Base-by-base conservation (phyloP, 495 filamentous ascomycete genomes). In the Mycothermus thermophilus region DNA sequence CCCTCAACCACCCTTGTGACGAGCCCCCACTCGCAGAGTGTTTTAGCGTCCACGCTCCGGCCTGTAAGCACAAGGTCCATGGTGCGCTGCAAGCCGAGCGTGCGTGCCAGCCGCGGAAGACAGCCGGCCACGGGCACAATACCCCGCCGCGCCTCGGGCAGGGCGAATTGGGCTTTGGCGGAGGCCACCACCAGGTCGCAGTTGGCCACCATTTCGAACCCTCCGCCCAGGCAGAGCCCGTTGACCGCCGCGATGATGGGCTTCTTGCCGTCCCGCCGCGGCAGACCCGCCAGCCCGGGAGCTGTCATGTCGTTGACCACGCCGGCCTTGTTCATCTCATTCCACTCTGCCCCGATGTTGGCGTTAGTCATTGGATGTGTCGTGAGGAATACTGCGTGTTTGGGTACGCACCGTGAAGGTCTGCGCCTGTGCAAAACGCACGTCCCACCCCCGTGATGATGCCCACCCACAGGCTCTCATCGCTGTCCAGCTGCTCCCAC, bases 231-330 rank as follows among this genome's bases (percentile, higher is more conserved):
- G 42, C 71, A 74, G n/a, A 75, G 50, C n/a, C 82, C 82, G 48
- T 83, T 77, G 19, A 86, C 75, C 4, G 82, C 82, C 8, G 71
- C 72, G 35, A 88, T 75, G 22, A 88, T 62, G 11, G 81, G 82
- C 36, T 77, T 77, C 37, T 64, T 62, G 11, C 66, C 72, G 16
- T 42, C 48, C 12, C 73, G 62, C 12, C 72, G 63, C 8, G 66
- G 65, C 1, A 77, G 52, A 0, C 65, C 72, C 6, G 64, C 72
- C 23, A 75, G 67, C 0, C 71, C 72, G 1, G 62, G 61, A 0
- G 63, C 51, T 0, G 52, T 51, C 57, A 66, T 66, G 34, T 57
- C 48, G 31, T 63, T 66, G 19, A 58, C 50, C n/a, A 39, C 37
- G 6, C 34, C 43, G 11, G 30, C 22, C 30, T 20, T 12, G 43